These are phyloP conservation scores for Tricholoma hemisulphureum DNA, from an alignment of 768 basidiomycete species.

Conservation along the genomic window DNA sequence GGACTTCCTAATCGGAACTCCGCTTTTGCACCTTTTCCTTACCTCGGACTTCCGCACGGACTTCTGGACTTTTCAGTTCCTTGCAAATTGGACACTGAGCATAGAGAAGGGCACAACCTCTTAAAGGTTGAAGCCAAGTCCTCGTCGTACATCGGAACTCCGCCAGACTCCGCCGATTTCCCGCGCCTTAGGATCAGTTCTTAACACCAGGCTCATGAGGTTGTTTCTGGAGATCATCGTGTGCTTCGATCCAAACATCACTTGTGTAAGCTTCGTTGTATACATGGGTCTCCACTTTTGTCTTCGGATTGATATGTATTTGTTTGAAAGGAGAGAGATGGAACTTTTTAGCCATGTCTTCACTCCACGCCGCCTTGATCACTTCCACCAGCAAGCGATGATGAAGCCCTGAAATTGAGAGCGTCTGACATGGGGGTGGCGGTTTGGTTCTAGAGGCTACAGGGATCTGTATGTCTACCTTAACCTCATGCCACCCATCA, in stretches of 20 bases:
- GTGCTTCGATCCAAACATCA: not conserved
- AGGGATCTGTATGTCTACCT: not conserved
- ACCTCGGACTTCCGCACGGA: no score
- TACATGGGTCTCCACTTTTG: not conserved
- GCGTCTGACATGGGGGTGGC: not conserved
- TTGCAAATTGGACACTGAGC: no score
- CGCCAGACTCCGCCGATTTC: no score
- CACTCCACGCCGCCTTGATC: not conserved
- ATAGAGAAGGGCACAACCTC: no score
- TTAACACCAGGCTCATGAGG: not conserved
- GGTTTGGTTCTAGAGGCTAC: not conserved
- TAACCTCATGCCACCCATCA: not conserved
- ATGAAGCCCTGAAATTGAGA: not conserved
- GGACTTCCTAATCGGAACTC: no score
- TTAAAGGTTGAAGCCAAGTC: no score
- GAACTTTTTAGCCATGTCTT: not conserved
- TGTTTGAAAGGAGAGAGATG: not conserved
- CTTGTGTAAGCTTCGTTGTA: not conserved
- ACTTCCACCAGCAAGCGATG: not conserved
- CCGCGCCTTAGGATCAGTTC: no score
- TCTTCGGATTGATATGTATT: not conserved
- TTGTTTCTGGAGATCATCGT: not conserved
- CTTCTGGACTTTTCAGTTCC: no score
- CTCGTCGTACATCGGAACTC: no score
- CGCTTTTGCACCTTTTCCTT: no score